phyloP scores from a whole-genome alignment of 345 rosid species.

The Salix dunnii region DNA sequence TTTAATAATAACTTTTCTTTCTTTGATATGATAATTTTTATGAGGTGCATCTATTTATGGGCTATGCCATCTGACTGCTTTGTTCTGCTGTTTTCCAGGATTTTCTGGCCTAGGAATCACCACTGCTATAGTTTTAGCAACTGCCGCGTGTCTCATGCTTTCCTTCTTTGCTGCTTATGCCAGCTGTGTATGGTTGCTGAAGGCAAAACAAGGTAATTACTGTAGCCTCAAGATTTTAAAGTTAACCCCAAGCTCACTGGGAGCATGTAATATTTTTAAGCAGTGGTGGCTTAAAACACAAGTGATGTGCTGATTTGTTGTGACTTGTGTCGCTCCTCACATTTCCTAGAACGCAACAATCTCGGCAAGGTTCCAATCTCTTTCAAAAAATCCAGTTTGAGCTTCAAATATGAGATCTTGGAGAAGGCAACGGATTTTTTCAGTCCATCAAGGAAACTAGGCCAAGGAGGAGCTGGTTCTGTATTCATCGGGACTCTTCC shows the following conservation, averaged over 20 bases:
- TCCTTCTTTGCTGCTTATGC: slow-evolving; percentile 32
- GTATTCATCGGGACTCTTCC: slow-evolving; percentile 44
- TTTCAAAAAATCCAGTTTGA: slow-evolving; percentile 26
- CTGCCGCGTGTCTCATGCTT: slow-evolving; percentile 34
- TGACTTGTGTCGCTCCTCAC: not conserved
- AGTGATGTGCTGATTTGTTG: not conserved
- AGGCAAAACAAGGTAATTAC: slow-evolving; percentile 37
- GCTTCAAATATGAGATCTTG: slow-evolving; percentile 44
- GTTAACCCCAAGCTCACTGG: not conserved
- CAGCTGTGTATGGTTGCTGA: slow-evolving; percentile 21
- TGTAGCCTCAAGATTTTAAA: not conserved
- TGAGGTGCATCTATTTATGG: not conserved
- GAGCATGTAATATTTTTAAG: too few relatives aligned
- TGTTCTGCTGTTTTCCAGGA: slow-evolving; percentile 14
- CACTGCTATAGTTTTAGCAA: slow-evolving; percentile 29
- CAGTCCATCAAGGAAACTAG: slow-evolving; percentile 36
- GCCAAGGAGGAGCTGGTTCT: slow-evolving; percentile 56
- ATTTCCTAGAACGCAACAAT: slow-evolving; percentile 20
- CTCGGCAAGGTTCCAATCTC: slow-evolving; percentile 23
- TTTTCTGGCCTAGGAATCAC: slow-evolving; percentile 20
- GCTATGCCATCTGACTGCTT: not conserved
- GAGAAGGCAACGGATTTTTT: slow-evolving; percentile 55
- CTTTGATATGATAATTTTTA: not conserved
- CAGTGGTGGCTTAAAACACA: not conserved
- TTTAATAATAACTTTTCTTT: not conserved